Evolutionary conservation across 805 yeast genomes (phyloP), one percentile per base, ranked within the genome.

Genomic region (Saccharomycopsis malanga): DNA sequence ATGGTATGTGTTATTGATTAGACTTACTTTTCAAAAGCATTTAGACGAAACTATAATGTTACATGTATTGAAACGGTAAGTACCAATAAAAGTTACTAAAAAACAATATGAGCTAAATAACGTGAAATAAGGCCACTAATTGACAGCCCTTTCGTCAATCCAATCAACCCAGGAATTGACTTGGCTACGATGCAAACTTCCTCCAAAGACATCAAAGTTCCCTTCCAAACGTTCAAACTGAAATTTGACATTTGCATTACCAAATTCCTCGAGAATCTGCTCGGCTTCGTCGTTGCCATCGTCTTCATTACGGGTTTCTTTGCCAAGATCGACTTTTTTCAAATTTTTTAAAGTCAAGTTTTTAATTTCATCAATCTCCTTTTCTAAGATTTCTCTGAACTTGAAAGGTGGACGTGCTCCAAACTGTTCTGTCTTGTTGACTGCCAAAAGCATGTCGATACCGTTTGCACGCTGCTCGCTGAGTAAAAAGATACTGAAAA

Each of bases 361-460:
- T 35, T 61, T 67, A 9, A 57, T 68, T 20, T 69, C 72, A 17
- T 72, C 69, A 42, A 80, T 74, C 43, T 71, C 66, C 10, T 60
- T 53, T 57, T 83, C 91, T 46, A 91, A 62, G 35, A 77, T 61
- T 22, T 70, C 69, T 54, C 68, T 72, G 44, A 89, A 74, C 58
- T 83, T 79, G 43, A 64, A 57, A 7, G 79, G 70, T 18, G 93
- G 91, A 56, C 87, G 75, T 14, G 94, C 76, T 52, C 87, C 86
- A 66, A 93, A 93, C 34, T 81, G 73, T 57, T 93, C 98, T 44
- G 76, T 74, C 62, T 91, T 91, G 67, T 91, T 91, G 52, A 93
- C 80, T 15, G 89, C 93, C 49, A 93, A 65, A 41, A 84, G 67
- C 36, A 84, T 70, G 59, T 86, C 91, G 20, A 84, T 72, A 3